A percentile compares a stretch with the other conserved stretches of the same genome.
These are phyloP conservation scores for Colletotrichum higginsianum DNA, from an alignment of 2,329 filamentous ascomycete genomes.

Conservation along the genomic window DNA sequence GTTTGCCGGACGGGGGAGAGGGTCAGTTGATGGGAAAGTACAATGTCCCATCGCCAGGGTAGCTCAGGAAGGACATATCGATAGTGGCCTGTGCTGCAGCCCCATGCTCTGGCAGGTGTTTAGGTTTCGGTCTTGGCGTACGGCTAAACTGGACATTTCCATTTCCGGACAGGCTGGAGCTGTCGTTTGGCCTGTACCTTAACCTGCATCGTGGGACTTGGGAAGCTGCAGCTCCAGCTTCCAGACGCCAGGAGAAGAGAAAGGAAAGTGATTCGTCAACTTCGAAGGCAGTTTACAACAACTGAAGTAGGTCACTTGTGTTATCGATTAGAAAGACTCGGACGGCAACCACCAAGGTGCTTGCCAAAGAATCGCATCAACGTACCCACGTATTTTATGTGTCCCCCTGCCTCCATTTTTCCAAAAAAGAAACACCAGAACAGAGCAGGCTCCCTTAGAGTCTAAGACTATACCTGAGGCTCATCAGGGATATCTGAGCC, in stretches of 20 bases:
- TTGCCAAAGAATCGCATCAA: background rate
- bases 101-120: constrained; percentile 8
- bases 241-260: constrained; percentile 7
- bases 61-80: background rate
- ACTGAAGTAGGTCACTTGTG: background rate
- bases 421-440: background rate
- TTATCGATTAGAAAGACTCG: background rate
- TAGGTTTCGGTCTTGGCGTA: constrained; percentile 20
- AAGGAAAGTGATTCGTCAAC: background rate
- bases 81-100: constrained; percentile 21
- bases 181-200: background rate
- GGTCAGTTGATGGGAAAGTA: background rate
- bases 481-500: constrained; percentile 31
- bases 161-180: constrained; percentile 11
- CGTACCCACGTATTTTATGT: background rate
- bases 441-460: background rate
- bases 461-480: background rate
- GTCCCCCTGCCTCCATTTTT: background rate
- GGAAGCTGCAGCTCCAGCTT: background rate
- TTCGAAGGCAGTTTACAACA: background rate
- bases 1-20: background rate
- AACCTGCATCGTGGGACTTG: constrained; percentile 13
- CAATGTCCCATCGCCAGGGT: too few relatives aligned
- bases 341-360: background rate
- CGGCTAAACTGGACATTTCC: constrained; percentile 9